Percentiles rank a stretch among this genome's conserved stretches.
Conservation (phyloP, 352 stramenopile genomes). For the Aphanomyces invadans region DNA sequence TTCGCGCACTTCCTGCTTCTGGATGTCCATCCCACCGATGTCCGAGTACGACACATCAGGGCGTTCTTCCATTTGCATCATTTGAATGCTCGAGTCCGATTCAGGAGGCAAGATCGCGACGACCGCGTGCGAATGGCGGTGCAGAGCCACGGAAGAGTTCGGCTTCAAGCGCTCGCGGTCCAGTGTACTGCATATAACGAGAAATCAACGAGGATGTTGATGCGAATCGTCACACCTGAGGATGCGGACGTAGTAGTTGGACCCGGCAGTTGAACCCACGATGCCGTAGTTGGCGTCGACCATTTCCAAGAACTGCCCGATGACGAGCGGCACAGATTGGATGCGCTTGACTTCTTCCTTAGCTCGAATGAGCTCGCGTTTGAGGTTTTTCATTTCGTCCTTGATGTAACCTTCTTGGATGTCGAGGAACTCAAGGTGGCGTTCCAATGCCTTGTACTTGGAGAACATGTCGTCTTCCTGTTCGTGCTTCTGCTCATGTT, state of each 20-base stretch:
- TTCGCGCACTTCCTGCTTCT: conserved; percentile 98
- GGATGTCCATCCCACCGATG: conserved; percentile 99
- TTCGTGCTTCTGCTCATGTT: conserved; percentile 28
- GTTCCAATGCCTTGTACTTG: conserved; percentile 72
- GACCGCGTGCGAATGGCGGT: conserved; percentile 97
- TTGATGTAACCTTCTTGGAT: conserved; percentile 99
- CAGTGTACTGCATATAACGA: conserved; percentile 75
- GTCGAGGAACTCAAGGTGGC: conserved; percentile 75
- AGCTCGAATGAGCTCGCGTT: conserved; percentile 97
- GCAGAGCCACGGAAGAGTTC: conserved; percentile 97
- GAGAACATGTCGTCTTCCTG: conserved; percentile 65
- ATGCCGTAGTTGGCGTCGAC: conserved; percentile 99
- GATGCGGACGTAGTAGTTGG: conserved; percentile 99
- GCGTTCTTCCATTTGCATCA: conserved; percentile 98
- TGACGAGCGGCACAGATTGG: conserved; percentile 98
- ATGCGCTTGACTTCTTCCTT: conserved; percentile 99
- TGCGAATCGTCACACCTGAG: conserved; percentile 37
- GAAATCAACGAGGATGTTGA: neutral
- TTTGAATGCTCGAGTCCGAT: conserved; percentile 99
- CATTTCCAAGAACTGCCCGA: conserved; percentile 99
- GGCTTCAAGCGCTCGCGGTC: conserved; percentile 98
- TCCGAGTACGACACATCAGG: conserved; percentile 94
- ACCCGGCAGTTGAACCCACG: conserved; percentile 94
- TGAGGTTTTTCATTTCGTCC: conserved; percentile 99
- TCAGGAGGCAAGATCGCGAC: conserved; percentile 98